Evolutionary conservation across 495 filamentous ascomycete species (phyloP).

Genomic region (Chaetomium tenue): DNA sequence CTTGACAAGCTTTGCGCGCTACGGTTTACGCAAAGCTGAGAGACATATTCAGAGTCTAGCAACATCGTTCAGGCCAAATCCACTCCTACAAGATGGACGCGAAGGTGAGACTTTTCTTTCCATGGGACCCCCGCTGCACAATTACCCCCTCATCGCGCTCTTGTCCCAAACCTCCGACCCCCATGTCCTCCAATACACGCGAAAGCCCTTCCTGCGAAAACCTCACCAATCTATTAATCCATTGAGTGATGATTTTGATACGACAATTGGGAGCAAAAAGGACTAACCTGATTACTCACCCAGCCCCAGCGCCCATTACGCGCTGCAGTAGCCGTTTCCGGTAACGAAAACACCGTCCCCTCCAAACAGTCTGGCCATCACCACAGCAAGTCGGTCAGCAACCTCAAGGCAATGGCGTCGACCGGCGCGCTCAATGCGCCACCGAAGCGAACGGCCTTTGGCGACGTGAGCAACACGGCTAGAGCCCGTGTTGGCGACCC

Average conservation of each 20-base stretch:
- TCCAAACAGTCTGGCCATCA: slow-evolving; percentile 66
- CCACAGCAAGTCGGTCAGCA: slow-evolving; percentile 77
- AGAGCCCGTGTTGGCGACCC: slow-evolving; percentile 48
- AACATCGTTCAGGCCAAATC: slow-evolving; percentile 15
- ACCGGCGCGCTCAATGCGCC: slow-evolving; percentile 62
- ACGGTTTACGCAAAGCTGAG: background rate
- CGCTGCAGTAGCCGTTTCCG: slow-evolving; percentile 51
- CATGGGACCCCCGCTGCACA: slow-evolving; percentile 17
- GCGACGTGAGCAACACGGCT: slow-evolving; percentile 72
- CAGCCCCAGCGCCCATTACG: slow-evolving; percentile 72
- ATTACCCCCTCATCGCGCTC: background rate
- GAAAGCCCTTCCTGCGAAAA: background rate
- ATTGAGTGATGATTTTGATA: background rate
- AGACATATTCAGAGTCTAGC: slow-evolving; percentile 20
- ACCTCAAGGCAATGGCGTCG: slow-evolving; percentile 56
- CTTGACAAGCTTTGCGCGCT: slow-evolving; percentile 7
- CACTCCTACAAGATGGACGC: slow-evolving; percentile 37
- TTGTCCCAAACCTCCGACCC: background rate
- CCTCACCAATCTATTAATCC: background rate
- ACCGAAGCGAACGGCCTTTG: slow-evolving; percentile 73
- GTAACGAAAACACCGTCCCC: slow-evolving; percentile 72
- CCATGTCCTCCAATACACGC: background rate
- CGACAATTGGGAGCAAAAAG: background rate
- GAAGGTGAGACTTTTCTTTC: slow-evolving; percentile 31
- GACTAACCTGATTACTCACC: background rate